Conservation (phyloP, 1,284 basidiomycete genomes). For the Ganoderma lucidum region DNA sequence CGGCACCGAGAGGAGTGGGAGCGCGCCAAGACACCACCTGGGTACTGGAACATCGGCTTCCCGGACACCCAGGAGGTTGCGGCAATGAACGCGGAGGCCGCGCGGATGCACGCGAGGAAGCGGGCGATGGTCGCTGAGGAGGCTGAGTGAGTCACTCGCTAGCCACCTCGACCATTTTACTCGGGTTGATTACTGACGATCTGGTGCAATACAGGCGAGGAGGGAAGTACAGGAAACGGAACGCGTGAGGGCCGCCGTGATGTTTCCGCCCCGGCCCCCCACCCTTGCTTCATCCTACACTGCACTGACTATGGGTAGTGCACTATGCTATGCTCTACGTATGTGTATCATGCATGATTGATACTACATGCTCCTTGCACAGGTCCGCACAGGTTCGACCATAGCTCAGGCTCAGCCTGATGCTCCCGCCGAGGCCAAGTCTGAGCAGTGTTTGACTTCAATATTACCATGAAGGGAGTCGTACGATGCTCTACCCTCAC, state of each 20-base stretch:
- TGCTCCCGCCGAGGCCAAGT: not conserved
- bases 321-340: conserved; percentile 1
- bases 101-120: conserved; percentile 74
- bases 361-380: no score
- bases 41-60: conserved; percentile 90
- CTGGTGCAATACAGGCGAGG: conserved; percentile 22
- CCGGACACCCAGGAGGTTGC: conserved; percentile 84
- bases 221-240: conserved; percentile 32
- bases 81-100: conserved; percentile 77
- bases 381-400: not conserved
- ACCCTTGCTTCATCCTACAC: not conserved
- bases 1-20: conserved; percentile 81
- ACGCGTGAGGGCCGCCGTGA: not conserved
- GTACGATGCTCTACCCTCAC: not conserved
- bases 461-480: not conserved
- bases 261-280: not conserved
- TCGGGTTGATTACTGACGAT: conserved; percentile 10
- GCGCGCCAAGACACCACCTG: conserved; percentile 80
- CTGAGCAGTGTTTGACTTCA: not conserved
- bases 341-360: not conserved
- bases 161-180: conserved; percentile 2
- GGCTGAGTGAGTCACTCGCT: conserved; percentile 52
- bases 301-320: not conserved
- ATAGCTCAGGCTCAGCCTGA: no score
- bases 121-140: conserved; percentile 61